Evolutionary conservation across 2,329 filamentous ascomycete species (phyloP).

Genomic region (Epichloe glyceriae): DNA sequence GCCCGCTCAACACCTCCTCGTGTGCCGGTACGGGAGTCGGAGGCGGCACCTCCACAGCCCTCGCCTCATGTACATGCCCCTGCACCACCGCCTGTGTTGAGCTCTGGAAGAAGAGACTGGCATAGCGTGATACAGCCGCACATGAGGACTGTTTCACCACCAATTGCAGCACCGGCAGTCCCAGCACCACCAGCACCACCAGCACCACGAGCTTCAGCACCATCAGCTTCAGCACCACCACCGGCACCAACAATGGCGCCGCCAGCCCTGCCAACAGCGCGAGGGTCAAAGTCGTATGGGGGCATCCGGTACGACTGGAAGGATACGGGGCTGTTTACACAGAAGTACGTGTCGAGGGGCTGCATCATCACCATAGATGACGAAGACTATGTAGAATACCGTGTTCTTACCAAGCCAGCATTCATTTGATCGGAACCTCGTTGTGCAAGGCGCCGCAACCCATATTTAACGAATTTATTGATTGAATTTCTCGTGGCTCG

Average conservation of each 20-base stretch:
- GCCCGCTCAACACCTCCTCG: background rate
- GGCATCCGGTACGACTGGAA: conserved; percentile 1
- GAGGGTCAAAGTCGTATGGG: background rate
- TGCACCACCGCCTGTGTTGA: background rate
- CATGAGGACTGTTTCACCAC: background rate
- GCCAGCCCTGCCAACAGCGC: background rate
- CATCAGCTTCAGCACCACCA: background rate
- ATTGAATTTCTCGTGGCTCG: background rate
- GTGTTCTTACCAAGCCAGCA: background rate
- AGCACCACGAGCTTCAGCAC: background rate
- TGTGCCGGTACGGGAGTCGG: background rate
- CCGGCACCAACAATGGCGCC: background rate
- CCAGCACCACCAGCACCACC: background rate
- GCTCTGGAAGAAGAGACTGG: background rate
- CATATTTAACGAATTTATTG: background rate
- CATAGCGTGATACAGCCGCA: conserved; percentile 1
- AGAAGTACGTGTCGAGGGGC: background rate
- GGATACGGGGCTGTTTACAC: background rate
- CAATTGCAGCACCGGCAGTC: background rate
- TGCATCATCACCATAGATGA: conserved; percentile 2
- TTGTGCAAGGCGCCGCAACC: too few relatives aligned
- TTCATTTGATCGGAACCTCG: too few relatives aligned
- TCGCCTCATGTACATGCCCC: background rate
- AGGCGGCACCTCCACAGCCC: background rate
- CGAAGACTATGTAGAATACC: conserved; percentile 2